phyloP scores from a whole-genome alignment of 495 filamentous ascomycete genomes.

The Paragyromitra xinjiangensis region DNA sequence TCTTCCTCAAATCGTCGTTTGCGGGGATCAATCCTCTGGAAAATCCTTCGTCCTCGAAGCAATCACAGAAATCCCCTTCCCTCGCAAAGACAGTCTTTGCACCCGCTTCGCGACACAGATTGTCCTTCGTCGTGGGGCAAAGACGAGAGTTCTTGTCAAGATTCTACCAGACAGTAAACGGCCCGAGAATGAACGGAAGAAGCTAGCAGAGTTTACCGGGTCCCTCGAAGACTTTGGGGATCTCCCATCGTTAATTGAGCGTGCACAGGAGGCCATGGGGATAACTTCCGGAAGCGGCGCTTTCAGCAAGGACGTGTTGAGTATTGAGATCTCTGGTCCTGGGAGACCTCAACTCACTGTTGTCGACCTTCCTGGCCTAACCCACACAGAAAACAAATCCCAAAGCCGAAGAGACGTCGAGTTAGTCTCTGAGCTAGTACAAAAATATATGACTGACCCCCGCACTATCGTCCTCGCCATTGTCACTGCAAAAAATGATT shows the following conservation, averaged over 20 bases:
- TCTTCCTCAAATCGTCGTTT: conserved; percentile 73
- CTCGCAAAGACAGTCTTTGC: conserved; percentile 64
- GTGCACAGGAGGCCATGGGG: conserved; percentile 66
- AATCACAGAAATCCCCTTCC: conserved; percentile 71
- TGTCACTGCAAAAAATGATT: conserved; percentile 64
- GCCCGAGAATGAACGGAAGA: conserved; percentile 51
- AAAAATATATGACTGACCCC: conserved; percentile 62
- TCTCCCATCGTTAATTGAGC: conserved; percentile 61
- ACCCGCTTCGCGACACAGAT: conserved; percentile 70
- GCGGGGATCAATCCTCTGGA: conserved; percentile 69
- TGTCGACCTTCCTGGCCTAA: conserved; percentile 68
- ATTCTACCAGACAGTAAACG: conserved; percentile 59
- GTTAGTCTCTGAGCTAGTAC: conserved; percentile 62
- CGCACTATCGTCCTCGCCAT: conserved; percentile 66
- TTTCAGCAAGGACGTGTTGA: conserved; percentile 63
- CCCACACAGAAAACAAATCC: conserved; percentile 61
- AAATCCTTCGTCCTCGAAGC: conserved; percentile 75
- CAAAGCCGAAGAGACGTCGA: conserved; percentile 60
- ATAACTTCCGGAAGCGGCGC: conserved; percentile 53
- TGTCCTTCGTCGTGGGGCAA: conserved; percentile 62
- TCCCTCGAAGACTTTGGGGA: conserved; percentile 58
- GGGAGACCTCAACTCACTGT: conserved; percentile 64
- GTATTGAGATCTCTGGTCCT: conserved; percentile 65
- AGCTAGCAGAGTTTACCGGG: conserved; percentile 58
- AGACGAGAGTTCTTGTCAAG: conserved; percentile 57